These are phyloP conservation scores for Triangularia verruculosa DNA, from an alignment of 2,329 filamentous ascomycete genomes.

Conservation along the genomic window DNA sequence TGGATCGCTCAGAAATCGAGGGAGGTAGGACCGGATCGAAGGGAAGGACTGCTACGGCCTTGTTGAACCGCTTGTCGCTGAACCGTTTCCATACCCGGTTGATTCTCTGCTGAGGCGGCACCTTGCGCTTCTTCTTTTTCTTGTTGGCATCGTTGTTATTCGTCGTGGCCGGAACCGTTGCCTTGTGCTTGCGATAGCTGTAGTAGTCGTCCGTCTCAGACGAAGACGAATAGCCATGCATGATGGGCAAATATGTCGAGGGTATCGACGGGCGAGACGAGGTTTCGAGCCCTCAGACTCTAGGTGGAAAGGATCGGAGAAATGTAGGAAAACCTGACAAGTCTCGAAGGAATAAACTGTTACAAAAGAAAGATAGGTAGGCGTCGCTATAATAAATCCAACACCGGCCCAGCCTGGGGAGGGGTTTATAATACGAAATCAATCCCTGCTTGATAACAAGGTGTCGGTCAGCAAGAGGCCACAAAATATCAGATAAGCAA, in stretches of 20 bases:
- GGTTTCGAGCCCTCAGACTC: background rate
- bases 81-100: slow-evolving; percentile 65
- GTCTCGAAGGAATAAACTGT: background rate
- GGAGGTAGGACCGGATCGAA: slow-evolving; percentile 57
- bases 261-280: background rate
- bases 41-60: slow-evolving; percentile 62
- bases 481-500: background rate
- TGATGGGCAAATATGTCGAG: slow-evolving; percentile 19
- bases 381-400: background rate
- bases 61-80: slow-evolving; percentile 59
- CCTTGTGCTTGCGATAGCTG: slow-evolving; percentile 28
- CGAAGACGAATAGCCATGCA: slow-evolving; percentile 32
- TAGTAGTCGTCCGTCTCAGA: slow-evolving; percentile 32
- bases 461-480: background rate
- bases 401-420: background rate
- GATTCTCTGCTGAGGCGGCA: slow-evolving; percentile 62
- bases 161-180: slow-evolving; percentile 18
- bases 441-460: background rate
- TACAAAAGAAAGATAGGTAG: background rate
- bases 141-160: slow-evolving; percentile 39
- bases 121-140: slow-evolving; percentile 56
- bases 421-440: background rate
- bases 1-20: slow-evolving; percentile 50
- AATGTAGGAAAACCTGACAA: background rate
- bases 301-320: background rate